Percentiles rank a stretch among this genome's conserved stretches.
Conservation (phyloP, 345 rosid species). For the Citrus australasica region DNA sequence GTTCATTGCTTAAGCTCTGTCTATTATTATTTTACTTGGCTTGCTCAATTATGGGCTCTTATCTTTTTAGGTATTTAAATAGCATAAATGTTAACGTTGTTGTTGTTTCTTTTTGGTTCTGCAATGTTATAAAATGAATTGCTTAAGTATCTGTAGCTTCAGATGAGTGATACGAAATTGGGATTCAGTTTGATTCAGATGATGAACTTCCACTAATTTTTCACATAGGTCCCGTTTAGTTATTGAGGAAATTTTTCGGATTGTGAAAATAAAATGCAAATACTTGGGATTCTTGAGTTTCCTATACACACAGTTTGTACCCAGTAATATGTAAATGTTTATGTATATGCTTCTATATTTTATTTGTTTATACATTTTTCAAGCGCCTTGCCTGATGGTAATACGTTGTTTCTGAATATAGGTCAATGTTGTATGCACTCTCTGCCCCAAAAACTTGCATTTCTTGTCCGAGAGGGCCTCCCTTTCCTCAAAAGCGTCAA, state of each 20-base stretch:
- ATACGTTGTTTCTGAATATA: slow-evolving; percentile 13
- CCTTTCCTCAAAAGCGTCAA: slow-evolving; percentile 24
- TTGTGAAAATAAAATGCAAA: not conserved
- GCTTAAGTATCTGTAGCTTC: not conserved
- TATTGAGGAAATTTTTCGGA: not conserved
- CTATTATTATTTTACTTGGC: not conserved
- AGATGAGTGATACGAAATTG: not conserved
- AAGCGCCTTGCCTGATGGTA: not conserved
- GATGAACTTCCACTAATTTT: not conserved
- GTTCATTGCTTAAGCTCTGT: not conserved
- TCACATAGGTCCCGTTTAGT: not conserved
- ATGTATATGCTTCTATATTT: not conserved
- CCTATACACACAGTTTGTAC: no score
- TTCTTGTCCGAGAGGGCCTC: slow-evolving; percentile 27
- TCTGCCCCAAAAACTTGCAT: slow-evolving; percentile 46
- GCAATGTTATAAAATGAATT: not conserved
- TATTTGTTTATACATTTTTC: not conserved
- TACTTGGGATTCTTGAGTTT: not conserved
- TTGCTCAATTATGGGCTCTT: not conserved
- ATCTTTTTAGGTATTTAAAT: not conserved
- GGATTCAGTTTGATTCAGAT: not conserved
- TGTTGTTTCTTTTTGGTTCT: not conserved
- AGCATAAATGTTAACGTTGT: not conserved
- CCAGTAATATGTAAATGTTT: not conserved
- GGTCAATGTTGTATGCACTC: slow-evolving; percentile 66